phyloP scores from a whole-genome alignment of 2,329 filamentous ascomycete genomes.

The Arthroderma sp. region DNA sequence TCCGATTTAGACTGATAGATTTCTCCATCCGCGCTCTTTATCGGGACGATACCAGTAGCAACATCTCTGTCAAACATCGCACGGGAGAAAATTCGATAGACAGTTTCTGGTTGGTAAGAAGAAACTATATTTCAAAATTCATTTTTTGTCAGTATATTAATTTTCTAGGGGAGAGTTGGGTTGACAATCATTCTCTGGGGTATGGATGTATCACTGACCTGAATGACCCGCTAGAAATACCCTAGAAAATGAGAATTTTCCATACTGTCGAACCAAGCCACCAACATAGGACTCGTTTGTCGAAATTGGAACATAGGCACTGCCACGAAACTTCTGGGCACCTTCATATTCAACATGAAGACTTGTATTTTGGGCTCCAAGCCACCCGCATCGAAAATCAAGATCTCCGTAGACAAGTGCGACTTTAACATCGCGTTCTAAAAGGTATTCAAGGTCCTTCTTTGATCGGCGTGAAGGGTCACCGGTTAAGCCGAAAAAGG shows the following conservation, averaged over 20 bases:
- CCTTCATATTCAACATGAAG: constrained; percentile 36
- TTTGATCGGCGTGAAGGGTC: constrained; percentile 7
- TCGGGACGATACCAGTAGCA: constrained; percentile 17
- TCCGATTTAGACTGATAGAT: too few relatives aligned
- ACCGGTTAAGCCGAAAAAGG: neutral
- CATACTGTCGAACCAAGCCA: constrained; percentile 34
- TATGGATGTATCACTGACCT: too few relatives aligned
- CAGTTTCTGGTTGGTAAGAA: constrained; percentile 24
- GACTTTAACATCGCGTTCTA: constrained; percentile 39
- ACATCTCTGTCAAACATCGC: constrained; percentile 21
- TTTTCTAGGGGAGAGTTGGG: too few relatives aligned
- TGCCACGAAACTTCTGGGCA: constrained; percentile 32
- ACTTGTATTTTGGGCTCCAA: constrained; percentile 41
- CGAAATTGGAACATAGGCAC: constrained; percentile 37
- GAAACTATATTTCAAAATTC: constrained; percentile 11
- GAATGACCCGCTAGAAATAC: constrained; percentile 36
- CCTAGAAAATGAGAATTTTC: constrained; percentile 37
- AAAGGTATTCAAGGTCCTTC: constrained; percentile 28
- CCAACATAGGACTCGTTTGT: constrained; percentile 32
- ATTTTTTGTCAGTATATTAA: too few relatives aligned
- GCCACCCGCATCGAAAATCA: constrained; percentile 44
- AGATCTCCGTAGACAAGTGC: constrained; percentile 41
- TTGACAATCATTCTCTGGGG: too few relatives aligned
- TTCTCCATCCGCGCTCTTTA: neutral
- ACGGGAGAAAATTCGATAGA: constrained; percentile 27